Evolutionary conservation across 768 basidiomycete species (phyloP).

Genomic region (Tylopilus sp.): DNA sequence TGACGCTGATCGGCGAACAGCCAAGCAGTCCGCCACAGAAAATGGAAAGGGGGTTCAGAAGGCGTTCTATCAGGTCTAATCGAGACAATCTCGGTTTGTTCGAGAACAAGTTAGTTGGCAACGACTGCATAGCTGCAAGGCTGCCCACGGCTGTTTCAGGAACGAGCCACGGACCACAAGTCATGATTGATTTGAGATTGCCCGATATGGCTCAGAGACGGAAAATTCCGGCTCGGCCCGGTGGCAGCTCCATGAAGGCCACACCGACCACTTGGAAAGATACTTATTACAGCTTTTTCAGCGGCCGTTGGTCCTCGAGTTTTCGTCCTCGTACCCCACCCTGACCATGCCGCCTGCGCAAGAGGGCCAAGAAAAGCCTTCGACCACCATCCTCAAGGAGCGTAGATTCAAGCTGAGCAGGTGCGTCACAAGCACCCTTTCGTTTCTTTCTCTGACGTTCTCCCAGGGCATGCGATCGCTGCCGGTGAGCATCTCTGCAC

Average conservation of each 20-base stretch:
- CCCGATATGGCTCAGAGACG: constrained; percentile 27
- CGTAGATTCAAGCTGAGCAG: constrained; percentile 86
- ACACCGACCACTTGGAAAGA: constrained; percentile 9
- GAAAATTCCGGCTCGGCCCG: constrained; percentile 30
- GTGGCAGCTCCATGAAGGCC: constrained; percentile 1
- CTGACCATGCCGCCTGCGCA: constrained; percentile 30
- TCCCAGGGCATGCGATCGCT: constrained; percentile 84
- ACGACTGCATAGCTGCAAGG: constrained; percentile 3
- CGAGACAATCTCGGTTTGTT: constrained; percentile 19
- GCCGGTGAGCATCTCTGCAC: constrained; percentile 56
- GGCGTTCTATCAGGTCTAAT: constrained; percentile 24
- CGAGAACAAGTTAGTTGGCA: constrained; percentile 16
- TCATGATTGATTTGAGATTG: constrained; percentile 11
- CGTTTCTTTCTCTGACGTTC: constrained; percentile 6
- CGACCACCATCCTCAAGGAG: constrained; percentile 63
- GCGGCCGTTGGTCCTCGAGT: not conserved
- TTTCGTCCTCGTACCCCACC: constrained; percentile 11
- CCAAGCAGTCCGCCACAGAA: constrained; percentile 2
- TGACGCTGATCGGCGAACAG: constrained; percentile 25
- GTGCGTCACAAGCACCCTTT: constrained; percentile 35
- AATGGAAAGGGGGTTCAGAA: constrained; percentile 6
- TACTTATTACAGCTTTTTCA: constrained; percentile 29
- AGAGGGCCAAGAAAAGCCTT: constrained; percentile 41
- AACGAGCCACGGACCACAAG: constrained; percentile 12
- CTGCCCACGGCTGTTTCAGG: constrained; percentile 29